Evolutionary conservation across 2,329 filamentous ascomycete genomes (phyloP).

Genomic region (Sarocladiaceae sp.): DNA sequence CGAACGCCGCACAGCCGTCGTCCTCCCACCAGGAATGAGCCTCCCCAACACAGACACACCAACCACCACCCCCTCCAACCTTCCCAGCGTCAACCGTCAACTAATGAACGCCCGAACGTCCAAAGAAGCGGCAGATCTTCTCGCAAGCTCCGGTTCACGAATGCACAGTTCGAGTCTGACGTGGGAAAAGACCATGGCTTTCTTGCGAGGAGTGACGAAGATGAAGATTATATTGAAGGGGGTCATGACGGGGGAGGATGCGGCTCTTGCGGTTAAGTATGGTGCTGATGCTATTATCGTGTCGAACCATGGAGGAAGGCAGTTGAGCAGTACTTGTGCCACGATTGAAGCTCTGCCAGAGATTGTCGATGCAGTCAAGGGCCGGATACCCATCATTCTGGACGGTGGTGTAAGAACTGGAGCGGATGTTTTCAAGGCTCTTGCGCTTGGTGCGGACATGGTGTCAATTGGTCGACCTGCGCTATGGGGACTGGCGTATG

Average conservation of each 20-base stretch:
- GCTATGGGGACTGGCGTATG: conserved; percentile 15
- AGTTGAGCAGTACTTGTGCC: conserved; percentile 26
- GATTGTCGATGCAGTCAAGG: conserved; percentile 19
- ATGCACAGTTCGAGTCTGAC: conserved; percentile 17
- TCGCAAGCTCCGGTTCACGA: conserved; percentile 10
- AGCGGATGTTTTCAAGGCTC: conserved; percentile 28
- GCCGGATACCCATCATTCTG: conserved; percentile 19
- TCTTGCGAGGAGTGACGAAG: conserved; percentile 18
- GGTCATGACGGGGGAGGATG: conserved; percentile 16
- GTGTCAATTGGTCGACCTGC: conserved; percentile 14
- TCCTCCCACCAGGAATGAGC: conserved; percentile 17
- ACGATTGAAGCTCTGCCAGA: conserved; percentile 26
- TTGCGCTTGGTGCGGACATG: conserved; percentile 26
- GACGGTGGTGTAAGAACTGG: conserved; percentile 32
- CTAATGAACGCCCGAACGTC: conserved; percentile 18
- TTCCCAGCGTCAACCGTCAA: conserved; percentile 11
- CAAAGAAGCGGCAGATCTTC: conserved; percentile 15
- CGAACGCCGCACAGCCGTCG: conserved; percentile 21
- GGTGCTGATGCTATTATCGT: conserved; percentile 16
- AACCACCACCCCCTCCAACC: conserved; percentile 8
- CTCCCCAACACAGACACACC: conserved; percentile 17
- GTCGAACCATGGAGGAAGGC: conserved; percentile 26
- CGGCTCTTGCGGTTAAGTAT: conserved; percentile 15
- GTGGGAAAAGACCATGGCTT: conserved; percentile 19
- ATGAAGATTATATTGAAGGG: conserved; percentile 22